phyloP scores from a whole-genome alignment of 768 basidiomycete genomes.

The Cystofilobasidium bisporidii region DNA sequence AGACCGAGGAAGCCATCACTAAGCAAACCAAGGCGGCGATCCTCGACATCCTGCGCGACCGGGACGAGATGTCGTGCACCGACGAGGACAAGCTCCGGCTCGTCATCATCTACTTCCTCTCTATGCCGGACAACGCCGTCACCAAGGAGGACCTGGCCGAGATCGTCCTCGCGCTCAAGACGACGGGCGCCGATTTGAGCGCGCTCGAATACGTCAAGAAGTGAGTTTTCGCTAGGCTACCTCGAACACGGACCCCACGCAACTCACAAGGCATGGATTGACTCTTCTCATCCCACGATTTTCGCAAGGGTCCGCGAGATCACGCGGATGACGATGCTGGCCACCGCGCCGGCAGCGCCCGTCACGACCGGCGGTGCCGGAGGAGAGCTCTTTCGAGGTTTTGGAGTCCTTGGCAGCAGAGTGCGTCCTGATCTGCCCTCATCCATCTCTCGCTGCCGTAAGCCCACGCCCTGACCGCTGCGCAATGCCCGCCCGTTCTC shows the following conservation, averaged over 20 bases:
- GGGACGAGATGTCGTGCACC: conserved; percentile 48
- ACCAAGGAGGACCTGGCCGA: conserved; percentile 81
- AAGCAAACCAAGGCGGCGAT: conserved; percentile 78
- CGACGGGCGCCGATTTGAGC: conserved; percentile 60
- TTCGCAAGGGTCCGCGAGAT: conserved; percentile 64
- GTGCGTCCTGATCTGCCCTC: conserved; percentile 46
- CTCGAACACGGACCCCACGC: too few relatives aligned
- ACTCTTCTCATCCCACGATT: too few relatives aligned
- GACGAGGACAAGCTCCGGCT: conserved; percentile 84
- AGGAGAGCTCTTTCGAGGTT: conserved; percentile 84
- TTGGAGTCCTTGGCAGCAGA: conserved; percentile 80
- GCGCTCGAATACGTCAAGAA: conserved; percentile 84
- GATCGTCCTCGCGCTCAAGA: conserved; percentile 75
- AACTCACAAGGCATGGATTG: too few relatives aligned
- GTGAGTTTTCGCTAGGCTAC: conserved; percentile 31
- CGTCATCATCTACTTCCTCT: conserved; percentile 89
- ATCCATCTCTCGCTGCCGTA: not conserved
- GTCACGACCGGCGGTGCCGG: conserved; percentile 55
- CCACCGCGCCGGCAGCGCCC: conserved; percentile 47
- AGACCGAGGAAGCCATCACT: conserved; percentile 78
- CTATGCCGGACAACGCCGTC: conserved; percentile 65
- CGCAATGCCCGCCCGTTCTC: conserved; percentile 9
- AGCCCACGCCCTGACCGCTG: not conserved
- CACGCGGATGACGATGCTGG: conserved; percentile 74
- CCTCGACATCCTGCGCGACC: conserved; percentile 70